Evolutionary conservation across 805 yeast genomes (phyloP).

Genomic region (Saturnispora zaruensis): DNA sequence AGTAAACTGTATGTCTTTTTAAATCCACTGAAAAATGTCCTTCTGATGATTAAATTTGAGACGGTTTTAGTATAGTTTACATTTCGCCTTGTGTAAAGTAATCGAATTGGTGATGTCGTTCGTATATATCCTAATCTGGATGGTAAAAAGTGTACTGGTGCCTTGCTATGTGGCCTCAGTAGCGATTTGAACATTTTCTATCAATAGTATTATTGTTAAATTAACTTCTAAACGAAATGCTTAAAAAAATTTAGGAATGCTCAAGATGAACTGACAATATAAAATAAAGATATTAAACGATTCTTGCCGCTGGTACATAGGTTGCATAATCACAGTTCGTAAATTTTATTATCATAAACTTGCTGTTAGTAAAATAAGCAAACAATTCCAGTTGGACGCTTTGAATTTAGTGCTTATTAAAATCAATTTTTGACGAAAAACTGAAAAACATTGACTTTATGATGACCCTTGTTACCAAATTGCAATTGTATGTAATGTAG

Average conservation of each 20-base stretch:
- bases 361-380: no score
- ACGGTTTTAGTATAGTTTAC: background rate
- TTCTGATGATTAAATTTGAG: background rate
- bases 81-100: background rate
- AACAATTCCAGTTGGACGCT: no score
- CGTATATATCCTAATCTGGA: background rate
- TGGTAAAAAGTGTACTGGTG: background rate
- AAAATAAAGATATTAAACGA: background rate
- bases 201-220: background rate
- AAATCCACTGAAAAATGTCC: background rate
- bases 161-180: background rate
- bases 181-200: background rate
- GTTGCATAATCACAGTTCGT: no score
- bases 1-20: background rate
- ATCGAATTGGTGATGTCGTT: background rate
- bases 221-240: background rate
- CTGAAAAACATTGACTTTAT: no score
- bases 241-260: background rate
- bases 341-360: no score
- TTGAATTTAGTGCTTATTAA: no score
- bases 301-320: no score
- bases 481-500: no score
- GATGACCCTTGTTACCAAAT: no score
- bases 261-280: background rate
- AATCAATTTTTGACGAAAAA: no score